Percentiles rank a stretch among this genome's conserved stretches.
Evolutionary conservation across 257 asterid genomes (phyloP).

Genomic region (Solanum infundibuliforme): DNA sequence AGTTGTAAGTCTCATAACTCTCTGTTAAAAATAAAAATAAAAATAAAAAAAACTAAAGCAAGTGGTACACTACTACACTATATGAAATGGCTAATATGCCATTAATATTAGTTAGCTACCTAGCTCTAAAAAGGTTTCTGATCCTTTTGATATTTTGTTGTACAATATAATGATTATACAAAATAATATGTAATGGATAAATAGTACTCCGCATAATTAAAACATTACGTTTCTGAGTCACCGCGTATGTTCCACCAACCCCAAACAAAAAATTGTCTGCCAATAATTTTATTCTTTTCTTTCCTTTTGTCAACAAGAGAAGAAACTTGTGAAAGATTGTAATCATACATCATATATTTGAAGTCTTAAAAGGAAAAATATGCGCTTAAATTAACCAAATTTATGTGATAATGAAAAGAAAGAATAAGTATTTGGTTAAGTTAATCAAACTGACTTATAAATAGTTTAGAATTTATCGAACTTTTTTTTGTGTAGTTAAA

Average conservation of each 20-base stretch:
- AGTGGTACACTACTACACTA: no score
- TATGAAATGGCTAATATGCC: neutral
- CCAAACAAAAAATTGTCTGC: neutral
- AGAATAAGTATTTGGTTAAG: neutral
- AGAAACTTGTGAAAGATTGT: neutral
- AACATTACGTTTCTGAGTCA: neutral
- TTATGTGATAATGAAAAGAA: neutral
- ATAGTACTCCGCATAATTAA: neutral
- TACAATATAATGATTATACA: neutral
- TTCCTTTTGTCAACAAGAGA: neutral
- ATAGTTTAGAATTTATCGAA: neutral
- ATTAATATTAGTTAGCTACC: neutral
- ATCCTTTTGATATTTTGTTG: neutral
- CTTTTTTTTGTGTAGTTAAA: neutral
- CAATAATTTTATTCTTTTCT: neutral
- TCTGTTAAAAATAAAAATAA: neutral
- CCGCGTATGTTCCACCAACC: neutral
- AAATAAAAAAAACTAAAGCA: neutral
- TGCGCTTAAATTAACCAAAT: neutral
- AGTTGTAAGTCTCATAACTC: neutral
- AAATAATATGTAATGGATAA: neutral
- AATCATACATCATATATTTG: neutral
- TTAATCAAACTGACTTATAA: neutral
- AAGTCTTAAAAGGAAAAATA: neutral
- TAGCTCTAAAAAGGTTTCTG: neutral